A percentile compares a stretch with the other conserved stretches of the same genome.
phyloP scores from a whole-genome alignment of 176 grass and related monocot species.

The Lolium rigidum region DNA sequence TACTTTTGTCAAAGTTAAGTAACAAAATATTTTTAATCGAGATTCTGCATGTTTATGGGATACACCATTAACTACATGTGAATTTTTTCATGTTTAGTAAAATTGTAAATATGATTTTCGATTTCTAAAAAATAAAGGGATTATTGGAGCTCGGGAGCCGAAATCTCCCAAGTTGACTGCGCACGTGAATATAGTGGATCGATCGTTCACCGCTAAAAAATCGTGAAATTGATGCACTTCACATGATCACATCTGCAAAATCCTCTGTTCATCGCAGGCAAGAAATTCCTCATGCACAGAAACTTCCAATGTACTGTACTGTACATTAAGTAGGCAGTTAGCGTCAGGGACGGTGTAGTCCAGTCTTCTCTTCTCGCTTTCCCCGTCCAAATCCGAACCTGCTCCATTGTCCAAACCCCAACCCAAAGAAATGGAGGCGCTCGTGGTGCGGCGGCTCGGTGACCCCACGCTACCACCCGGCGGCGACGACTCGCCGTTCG shows the following conservation, averaged over 20 bases:
- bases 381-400: constrained; percentile 18
- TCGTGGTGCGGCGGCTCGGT: constrained; percentile 72
- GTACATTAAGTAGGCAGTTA: neutral
- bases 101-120: too few species aligned
- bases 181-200: neutral
- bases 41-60: too few species aligned
- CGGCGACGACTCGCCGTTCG: constrained; percentile 54
- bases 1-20: too few species aligned
- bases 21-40: too few species aligned
- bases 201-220: neutral
- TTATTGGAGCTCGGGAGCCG: too few species aligned
- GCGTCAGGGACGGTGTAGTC: neutral
- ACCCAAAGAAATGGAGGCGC: constrained; percentile 64
- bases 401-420: neutral
- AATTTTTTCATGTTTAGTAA: too few species aligned
- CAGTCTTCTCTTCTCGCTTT: neutral
- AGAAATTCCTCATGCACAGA: too few species aligned
- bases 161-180: too few species aligned
- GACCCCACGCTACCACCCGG: constrained; percentile 67
- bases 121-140: too few species aligned
- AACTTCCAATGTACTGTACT: too few species aligned
- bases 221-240: neutral
- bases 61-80: too few species aligned
- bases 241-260: neutral
- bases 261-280: neutral